A percentile compares a stretch with the other conserved stretches of the same genome.
Evolutionary conservation across 75 land plant genomes (phyloP).

Genomic region (Chamaecyparis obtusa): DNA sequence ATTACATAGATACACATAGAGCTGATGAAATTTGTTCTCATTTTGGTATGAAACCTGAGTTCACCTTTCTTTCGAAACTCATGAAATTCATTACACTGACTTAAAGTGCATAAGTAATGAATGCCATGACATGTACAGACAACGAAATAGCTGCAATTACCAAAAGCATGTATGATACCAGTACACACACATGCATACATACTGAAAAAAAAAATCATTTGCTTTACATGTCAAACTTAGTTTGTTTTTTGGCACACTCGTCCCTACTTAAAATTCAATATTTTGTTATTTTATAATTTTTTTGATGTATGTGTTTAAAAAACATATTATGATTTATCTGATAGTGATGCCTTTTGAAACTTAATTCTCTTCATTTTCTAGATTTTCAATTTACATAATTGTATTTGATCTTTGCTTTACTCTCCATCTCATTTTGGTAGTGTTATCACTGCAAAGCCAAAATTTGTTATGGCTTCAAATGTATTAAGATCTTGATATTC

Average conservation of each 20-base stretch:
- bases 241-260: not conserved
- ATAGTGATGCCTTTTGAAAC: not conserved
- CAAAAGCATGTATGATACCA: not conserved
- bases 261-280: not conserved
- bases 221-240: not conserved
- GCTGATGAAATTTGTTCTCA: not conserved
- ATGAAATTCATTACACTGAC: not conserved
- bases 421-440: not conserved
- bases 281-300: not conserved
- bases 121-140: conserved; percentile 2
- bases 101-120: not conserved
- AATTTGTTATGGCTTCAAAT: not conserved
- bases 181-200: not conserved
- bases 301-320: not conserved
- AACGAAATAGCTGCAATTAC: not conserved
- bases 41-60: not conserved
- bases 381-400: not conserved
- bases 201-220: not conserved
- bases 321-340: not conserved
- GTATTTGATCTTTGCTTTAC: not conserved
- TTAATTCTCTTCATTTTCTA: not conserved
- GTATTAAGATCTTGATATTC: not conserved
- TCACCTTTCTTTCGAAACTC: no score
- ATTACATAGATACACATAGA: not conserved
- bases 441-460: not conserved